Evolutionary conservation across 352 stramenopile species (phyloP).

Genomic region (Pythium plurisporium): DNA sequence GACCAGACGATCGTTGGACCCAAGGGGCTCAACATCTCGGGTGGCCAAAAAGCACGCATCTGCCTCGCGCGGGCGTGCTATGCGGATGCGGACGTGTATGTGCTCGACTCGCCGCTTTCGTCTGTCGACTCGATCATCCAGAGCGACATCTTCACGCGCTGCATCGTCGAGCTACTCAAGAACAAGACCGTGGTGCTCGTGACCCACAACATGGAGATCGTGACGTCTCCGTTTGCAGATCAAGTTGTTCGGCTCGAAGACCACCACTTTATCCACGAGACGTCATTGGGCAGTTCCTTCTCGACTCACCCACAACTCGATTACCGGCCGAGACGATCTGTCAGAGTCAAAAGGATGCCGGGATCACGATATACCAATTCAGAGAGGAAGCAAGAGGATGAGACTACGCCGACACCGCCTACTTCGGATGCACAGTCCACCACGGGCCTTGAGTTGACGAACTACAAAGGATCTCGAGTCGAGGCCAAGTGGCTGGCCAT

Average conservation of each 20-base stretch:
- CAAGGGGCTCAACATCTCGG: constrained; percentile 94
- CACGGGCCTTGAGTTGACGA: too few species aligned
- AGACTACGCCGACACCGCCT: too few species aligned
- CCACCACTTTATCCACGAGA: constrained; percentile 23
- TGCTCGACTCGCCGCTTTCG: constrained; percentile 91
- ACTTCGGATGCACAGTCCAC: too few species aligned
- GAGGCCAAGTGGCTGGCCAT: constrained; percentile 13
- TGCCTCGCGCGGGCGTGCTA: constrained; percentile 68
- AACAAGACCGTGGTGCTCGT: constrained; percentile 86
- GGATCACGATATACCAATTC: neutral
- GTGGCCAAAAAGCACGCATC: constrained; percentile 89
- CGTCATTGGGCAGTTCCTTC: constrained; percentile 1
- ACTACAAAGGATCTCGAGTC: constrained; percentile 2
- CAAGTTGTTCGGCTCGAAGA: constrained; percentile 21
- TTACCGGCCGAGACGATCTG: constrained; percentile 6
- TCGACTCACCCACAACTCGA: neutral
- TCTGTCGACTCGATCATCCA: constrained; percentile 94
- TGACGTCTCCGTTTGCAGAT: constrained; percentile 24
- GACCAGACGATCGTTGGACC: constrained; percentile 95
- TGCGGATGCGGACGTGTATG: constrained; percentile 48
- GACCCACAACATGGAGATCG: constrained; percentile 65
- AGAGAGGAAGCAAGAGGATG: too few species aligned
- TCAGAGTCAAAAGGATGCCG: neutral
- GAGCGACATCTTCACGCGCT: constrained; percentile 86
- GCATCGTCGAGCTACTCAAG: constrained; percentile 33